Base-by-base conservation (phyloP, 495 filamentous ascomycete species). In the Bryoglossum gracile region DNA sequence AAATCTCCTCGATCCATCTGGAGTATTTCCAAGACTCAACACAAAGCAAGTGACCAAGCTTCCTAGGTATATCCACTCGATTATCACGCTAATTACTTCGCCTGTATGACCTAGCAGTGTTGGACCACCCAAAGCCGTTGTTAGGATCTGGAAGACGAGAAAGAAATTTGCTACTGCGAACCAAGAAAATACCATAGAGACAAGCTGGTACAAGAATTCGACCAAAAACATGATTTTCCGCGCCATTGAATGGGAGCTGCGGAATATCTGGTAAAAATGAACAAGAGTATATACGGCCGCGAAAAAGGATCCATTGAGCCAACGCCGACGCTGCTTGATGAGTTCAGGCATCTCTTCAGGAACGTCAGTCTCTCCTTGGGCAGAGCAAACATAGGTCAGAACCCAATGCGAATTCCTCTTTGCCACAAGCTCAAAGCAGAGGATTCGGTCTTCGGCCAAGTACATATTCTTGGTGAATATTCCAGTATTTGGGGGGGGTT, bases 391-490 rank as follows among this genome's bases (percentile, higher is more conserved):
- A 54, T 96, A 98, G 58, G 94, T 92, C 63, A 98, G 64, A 52
- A 96, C 87, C 92, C 92, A 98, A 64, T 84, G 73, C 66, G 94
- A 90, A 52, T 83, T 84, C 44, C 87, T 69, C 68, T 98, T 98
- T 2, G 91, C 89, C 3, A 98, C 92, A 42, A 98, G 67, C 76
- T 98, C 92, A 88, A 91, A 98, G 66, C 91, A 98, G n/a, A 98
- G 72, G 64, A 98, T 98, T 66, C 92, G 83, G 68, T 98, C 92
- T 64, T 98, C 92, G 4, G 92, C 66, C 46, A 68, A 62, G 48
- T 67, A 68, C 65, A 68, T 68, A 42, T 68, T 68, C 50, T 64
- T 64, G 23, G 65, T 66, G 59, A 68, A 68, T 41, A 68, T 66
- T 42, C 64, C 64, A 46, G 67, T 64, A 36, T 66, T 62, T 23